Percentiles rank a stretch among this genome's conserved stretches.
Conservation (phyloP, 495 filamentous ascomycete species). For the Mycothermus thermophilus region DNA sequence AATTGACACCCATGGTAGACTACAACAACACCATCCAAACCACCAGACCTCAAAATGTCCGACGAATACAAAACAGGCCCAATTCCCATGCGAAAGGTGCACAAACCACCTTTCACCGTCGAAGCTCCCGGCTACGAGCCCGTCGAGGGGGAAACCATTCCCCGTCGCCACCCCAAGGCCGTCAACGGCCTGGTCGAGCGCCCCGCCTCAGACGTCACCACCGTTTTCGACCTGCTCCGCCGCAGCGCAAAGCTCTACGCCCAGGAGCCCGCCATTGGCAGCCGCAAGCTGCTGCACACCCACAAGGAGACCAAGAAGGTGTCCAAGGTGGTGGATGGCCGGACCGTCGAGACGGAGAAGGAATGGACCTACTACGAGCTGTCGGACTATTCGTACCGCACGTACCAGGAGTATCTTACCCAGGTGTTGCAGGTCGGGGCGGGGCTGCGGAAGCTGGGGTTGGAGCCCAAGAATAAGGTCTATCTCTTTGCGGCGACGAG, state of each 20-base stretch:
- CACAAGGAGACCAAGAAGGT: slow-evolving; percentile 52
- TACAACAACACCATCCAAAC: no score
- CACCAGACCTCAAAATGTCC: no score
- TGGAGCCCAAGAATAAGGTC: slow-evolving; percentile 34
- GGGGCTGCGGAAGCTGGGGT: slow-evolving; percentile 44
- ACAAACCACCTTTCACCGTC: slow-evolving; percentile 41
- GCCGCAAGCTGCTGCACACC: slow-evolving; percentile 41
- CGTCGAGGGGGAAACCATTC: slow-evolving; percentile 49
- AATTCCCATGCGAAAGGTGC: slow-evolving; percentile 29
- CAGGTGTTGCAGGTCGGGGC: slow-evolving; percentile 38
- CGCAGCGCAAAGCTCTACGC: slow-evolving; percentile 38
- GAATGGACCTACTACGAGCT: slow-evolving; percentile 57
- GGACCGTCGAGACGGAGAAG: slow-evolving; percentile 47
- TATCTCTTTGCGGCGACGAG: slow-evolving; percentile 51
- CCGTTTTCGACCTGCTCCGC: slow-evolving; percentile 45
- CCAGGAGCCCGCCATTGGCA: slow-evolving; percentile 44
- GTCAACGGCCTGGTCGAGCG: slow-evolving; percentile 37
- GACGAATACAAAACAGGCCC: no score
- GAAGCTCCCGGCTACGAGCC: slow-evolving; percentile 35
- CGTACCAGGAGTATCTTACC: slow-evolving; percentile 47
- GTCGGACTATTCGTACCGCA: slow-evolving; percentile 43
- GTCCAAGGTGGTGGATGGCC: slow-evolving; percentile 52
- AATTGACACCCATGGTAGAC: no score
- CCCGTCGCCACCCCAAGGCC: slow-evolving; percentile 41
- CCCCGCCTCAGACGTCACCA: slow-evolving; percentile 39